Percentiles rank a stretch among this genome's conserved stretches.
Evolutionary conservation across 371 early-diverging fungal genomes (phyloP).

Genomic region (Mortierella sp.): DNA sequence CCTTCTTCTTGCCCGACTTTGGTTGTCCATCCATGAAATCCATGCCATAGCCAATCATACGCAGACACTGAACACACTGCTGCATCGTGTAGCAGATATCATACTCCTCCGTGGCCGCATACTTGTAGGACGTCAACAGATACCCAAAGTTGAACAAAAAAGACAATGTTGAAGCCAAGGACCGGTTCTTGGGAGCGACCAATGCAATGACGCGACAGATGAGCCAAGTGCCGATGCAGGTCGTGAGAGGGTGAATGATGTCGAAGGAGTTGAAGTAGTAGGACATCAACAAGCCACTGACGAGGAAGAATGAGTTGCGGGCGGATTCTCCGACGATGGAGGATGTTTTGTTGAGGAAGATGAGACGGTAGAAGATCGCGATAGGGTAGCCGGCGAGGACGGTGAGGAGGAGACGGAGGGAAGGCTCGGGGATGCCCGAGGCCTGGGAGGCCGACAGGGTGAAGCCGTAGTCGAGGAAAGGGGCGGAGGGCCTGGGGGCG

Average conservation of each 20-base stretch:
- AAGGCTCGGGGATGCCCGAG: constrained; percentile 72
- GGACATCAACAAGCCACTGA: constrained; percentile 66
- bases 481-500: constrained; percentile 31
- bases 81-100: constrained; percentile 82
- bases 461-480: constrained; percentile 52
- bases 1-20: constrained; percentile 24
- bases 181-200: constrained; percentile 57
- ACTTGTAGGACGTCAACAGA: constrained; percentile 69
- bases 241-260: constrained; percentile 72
- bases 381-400: constrained; percentile 69
- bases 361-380: constrained; percentile 61
- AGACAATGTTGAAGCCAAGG: constrained; percentile 60
- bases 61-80: constrained; percentile 79
- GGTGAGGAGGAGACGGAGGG: constrained; percentile 68
- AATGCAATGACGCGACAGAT: constrained; percentile 58
- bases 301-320: constrained; percentile 66
- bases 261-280: constrained; percentile 72
- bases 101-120: constrained; percentile 69
- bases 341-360: constrained; percentile 52
- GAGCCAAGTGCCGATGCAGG: constrained; percentile 68
- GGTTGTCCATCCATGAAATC: constrained; percentile 74
- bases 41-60: constrained; percentile 80
- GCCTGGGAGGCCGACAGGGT: constrained; percentile 47
- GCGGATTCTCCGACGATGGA: constrained; percentile 56
- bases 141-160: constrained; percentile 77